A percentile compares a stretch with the other conserved stretches of the same genome.
phyloP scores from a whole-genome alignment of 306 rosid genomes.

The Luffa aegyptiaca region DNA sequence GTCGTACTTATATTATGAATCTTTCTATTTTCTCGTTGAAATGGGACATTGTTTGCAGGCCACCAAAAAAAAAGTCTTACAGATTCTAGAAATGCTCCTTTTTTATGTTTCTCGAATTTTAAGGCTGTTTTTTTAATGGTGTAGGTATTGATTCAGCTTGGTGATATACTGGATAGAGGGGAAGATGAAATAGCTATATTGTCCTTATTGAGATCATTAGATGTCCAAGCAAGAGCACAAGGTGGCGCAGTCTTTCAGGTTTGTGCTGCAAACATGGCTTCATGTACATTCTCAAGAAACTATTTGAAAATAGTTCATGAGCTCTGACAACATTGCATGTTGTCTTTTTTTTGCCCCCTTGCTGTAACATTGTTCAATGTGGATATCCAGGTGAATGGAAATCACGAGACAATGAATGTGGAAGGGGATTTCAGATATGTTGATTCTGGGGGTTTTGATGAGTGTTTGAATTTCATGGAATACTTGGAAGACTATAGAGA shows the following conservation, averaged over 20 bases:
- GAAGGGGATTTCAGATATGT: slow-evolving; percentile 93
- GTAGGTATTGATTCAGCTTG: slow-evolving; percentile 88
- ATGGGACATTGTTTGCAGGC: background rate
- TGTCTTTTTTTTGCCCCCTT: background rate
- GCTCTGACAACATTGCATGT: background rate
- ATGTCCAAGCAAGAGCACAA: slow-evolving; percentile 63
- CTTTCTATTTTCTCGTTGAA: background rate
- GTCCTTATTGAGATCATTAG: slow-evolving; percentile 75
- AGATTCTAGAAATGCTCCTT: background rate
- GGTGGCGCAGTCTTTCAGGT: slow-evolving; percentile 99
- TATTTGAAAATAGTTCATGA: background rate
- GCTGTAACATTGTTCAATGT: background rate
- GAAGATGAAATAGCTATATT: slow-evolving; percentile 91
- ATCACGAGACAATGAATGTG: slow-evolving; percentile 93
- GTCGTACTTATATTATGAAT: background rate
- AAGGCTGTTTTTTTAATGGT: background rate
- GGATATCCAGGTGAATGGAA: slow-evolving; percentile 63
- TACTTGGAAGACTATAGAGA: slow-evolving; percentile 39
- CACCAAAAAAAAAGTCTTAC: background rate
- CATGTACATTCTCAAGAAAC: background rate
- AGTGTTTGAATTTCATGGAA: slow-evolving; percentile 67
- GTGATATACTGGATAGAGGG: slow-evolving; percentile 93
- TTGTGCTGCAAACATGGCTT: slow-evolving; percentile 16
- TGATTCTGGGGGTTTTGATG: slow-evolving; percentile 70
- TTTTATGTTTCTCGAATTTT: background rate